These are phyloP conservation scores for Crithidia sp. DNA, from an alignment of 208 protist species.

Conservation along the genomic window DNA sequence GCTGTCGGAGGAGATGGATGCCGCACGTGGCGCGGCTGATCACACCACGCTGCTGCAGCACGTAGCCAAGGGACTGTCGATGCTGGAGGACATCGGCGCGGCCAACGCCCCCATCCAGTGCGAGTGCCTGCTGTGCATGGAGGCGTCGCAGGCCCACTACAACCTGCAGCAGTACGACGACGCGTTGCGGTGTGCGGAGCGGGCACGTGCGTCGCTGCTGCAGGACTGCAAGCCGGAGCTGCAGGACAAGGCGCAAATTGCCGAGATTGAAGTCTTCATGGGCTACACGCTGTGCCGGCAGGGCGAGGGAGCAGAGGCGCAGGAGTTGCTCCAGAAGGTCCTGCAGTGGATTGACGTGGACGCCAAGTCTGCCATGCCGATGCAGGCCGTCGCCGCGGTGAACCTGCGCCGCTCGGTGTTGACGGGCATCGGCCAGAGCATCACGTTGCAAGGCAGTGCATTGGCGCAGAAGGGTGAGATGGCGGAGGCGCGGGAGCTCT, in stretches of 20 bases:
- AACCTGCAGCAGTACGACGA: slow-evolving; percentile 63
- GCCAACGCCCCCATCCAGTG: slow-evolving; percentile 85
- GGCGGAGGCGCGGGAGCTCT: slow-evolving; percentile 61
- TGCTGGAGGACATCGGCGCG: slow-evolving; percentile 73
- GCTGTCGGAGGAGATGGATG: slow-evolving; percentile 62
- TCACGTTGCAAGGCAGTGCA: slow-evolving; percentile 40
- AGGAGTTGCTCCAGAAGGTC: slow-evolving; percentile 67
- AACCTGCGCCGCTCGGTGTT: slow-evolving; percentile 84
- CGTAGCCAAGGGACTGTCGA: slow-evolving; percentile 58
- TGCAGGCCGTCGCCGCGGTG: slow-evolving; percentile 87
- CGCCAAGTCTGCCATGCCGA: slow-evolving; percentile 78
- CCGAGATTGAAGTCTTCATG: slow-evolving; percentile 80
- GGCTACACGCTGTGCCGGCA: slow-evolving; percentile 64
- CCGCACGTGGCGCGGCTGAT: slow-evolving; percentile 41
- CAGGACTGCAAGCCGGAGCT: slow-evolving; percentile 41
- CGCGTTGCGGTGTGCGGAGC: slow-evolving; percentile 52
- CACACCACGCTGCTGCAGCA: slow-evolving; percentile 48
- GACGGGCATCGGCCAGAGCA: slow-evolving; percentile 70
- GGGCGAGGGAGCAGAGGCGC: slow-evolving; percentile 53
- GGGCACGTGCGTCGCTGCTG: slow-evolving; percentile 56
- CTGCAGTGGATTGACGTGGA: slow-evolving; percentile 89
- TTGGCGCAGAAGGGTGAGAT: slow-evolving; percentile 37
- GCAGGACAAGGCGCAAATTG: slow-evolving; percentile 77
- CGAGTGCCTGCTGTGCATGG: slow-evolving; percentile 83
- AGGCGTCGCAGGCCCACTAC: slow-evolving; percentile 86